Evolutionary conservation across 192 early-diverging fungal species (phyloP), one percentile per base, ranked within the genome.

Genomic region (Podila verticillata): DNA sequence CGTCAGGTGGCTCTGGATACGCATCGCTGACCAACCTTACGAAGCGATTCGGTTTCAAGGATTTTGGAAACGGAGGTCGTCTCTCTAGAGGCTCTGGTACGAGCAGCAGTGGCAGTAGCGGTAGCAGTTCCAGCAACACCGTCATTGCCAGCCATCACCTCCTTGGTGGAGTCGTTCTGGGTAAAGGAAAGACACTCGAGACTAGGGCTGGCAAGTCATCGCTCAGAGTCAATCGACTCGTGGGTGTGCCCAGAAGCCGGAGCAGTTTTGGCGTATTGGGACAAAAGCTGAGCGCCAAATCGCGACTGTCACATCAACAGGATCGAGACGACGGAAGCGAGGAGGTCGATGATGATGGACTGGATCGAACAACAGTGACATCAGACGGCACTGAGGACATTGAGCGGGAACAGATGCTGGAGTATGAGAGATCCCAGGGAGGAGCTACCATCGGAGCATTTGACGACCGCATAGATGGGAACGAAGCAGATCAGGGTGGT

Each of bases 241-340:
- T 39, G 39, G 69, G 63, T n/a, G 67, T 44, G 35, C 22, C 75
- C 9, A 12, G 77, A 7, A 68, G 24, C 30, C 36, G 65, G 24
- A 19, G 58, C 30, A 26, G 44, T 2, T 19, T 80, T 22, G 65
- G 70, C 3, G 65, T 65, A 4, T 36, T 30, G 29, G 66, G 65
- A 15, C 77, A 65, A n/a, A 80, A 72, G 19, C 26, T 60, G 35
- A 47, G 65, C 5, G 48, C 66, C 2, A 67, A 61, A 36, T 80
- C 77, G 20, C 62, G 65, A 26, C 65, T 80, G 1, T 80, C 70
- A n/a, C 48, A 66, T 10, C 77, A 72, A n/a, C 77, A 80, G 29
- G 70, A 72, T 28, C 64, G 68, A 15, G 70, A 68, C 28, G 77
- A 80, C 24, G 51, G 34, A 7, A 57, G 67, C 2, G 75, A 79